phyloP scores from a whole-genome alignment of 2,329 filamentous ascomycete genomes.

The Fusarium sp. region DNA sequence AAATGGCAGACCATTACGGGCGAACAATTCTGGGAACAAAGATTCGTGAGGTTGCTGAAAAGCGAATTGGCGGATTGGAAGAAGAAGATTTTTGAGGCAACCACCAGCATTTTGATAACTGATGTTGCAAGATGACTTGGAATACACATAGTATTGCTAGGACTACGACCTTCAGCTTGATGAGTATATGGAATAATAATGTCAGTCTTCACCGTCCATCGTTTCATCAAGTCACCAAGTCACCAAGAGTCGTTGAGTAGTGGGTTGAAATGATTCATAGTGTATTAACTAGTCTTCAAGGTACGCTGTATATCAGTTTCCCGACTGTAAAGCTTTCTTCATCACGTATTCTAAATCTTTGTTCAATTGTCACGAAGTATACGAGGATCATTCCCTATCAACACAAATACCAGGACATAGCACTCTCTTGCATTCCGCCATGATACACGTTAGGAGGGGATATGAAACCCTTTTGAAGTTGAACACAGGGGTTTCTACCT shows the following conservation, averaged over 20 bases:
- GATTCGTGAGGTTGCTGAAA: constrained; percentile 86
- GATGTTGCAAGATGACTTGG: not conserved
- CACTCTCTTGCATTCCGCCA: not conserved
- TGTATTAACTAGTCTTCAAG: not conserved
- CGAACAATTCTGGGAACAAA: constrained; percentile 85
- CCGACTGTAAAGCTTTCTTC: not conserved
- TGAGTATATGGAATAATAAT: not conserved
- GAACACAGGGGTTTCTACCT: no score
- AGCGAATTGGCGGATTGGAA: constrained; percentile 69
- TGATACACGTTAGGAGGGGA: not conserved
- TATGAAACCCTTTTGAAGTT: not conserved
- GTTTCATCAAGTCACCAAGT: not conserved
- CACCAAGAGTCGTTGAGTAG: not conserved
- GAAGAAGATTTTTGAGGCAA: constrained; percentile 60
- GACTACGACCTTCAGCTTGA: not conserved
- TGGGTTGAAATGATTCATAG: not conserved
- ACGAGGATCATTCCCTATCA: not conserved
- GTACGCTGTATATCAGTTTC: not conserved
- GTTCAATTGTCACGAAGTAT: not conserved
- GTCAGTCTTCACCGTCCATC: not conserved
- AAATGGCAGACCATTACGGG: constrained; percentile 88
- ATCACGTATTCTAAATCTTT: not conserved
- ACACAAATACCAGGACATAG: not conserved
- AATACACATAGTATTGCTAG: constrained; percentile 7
- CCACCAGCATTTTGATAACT: not conserved